These are phyloP conservation scores for Coemansia erecta DNA, from an alignment of 192 early-diverging fungal genomes.

Conservation along the genomic window DNA sequence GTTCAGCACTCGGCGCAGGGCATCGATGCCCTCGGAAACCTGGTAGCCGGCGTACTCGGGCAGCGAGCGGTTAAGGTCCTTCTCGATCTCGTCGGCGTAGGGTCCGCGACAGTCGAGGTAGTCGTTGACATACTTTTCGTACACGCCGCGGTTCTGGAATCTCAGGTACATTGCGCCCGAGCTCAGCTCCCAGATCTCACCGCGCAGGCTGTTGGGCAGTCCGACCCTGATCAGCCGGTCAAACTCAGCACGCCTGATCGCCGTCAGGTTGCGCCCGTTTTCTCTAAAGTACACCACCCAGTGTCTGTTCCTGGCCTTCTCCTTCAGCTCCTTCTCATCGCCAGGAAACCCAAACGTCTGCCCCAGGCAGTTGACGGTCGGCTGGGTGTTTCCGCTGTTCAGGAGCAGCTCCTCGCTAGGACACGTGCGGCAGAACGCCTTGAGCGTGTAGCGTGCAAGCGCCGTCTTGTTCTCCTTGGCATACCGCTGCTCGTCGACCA, in stretches of 20 bases:
- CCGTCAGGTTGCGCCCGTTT: slow-evolving; percentile 86
- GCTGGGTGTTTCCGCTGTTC: slow-evolving; percentile 4
- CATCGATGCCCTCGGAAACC: slow-evolving; percentile 83
- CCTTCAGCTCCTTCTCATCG: slow-evolving; percentile 33
- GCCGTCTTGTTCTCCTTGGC: slow-evolving; percentile 48
- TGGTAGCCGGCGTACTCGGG: slow-evolving; percentile 96
- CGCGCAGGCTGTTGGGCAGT: slow-evolving; percentile 81
- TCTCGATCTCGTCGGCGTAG: slow-evolving; percentile 92
- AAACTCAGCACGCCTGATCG: slow-evolving; percentile 77
- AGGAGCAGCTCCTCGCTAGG: slow-evolving; percentile 65
- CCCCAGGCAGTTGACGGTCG: slow-evolving; percentile 39
- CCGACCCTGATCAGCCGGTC: slow-evolving; percentile 88
- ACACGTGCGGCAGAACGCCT: slow-evolving; percentile 61
- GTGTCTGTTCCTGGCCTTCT: slow-evolving; percentile 27
- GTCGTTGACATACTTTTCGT: slow-evolving; percentile 56
- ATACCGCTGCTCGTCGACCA: slow-evolving; percentile 80
- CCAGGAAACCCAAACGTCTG: slow-evolving; percentile 51
- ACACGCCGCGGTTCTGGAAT: slow-evolving; percentile 82
- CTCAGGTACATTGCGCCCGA: slow-evolving; percentile 85
- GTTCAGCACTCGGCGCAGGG: slow-evolving; percentile 88
- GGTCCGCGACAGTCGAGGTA: slow-evolving; percentile 72
- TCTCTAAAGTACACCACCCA: slow-evolving; percentile 56
- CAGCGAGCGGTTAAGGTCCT: slow-evolving; percentile 89
- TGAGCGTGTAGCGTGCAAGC: slow-evolving; percentile 43
- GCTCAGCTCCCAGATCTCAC: slow-evolving; percentile 93